Conservation (phyloP, 257 asterid genomes). For the Fraxinus pennsylvanica region DNA sequence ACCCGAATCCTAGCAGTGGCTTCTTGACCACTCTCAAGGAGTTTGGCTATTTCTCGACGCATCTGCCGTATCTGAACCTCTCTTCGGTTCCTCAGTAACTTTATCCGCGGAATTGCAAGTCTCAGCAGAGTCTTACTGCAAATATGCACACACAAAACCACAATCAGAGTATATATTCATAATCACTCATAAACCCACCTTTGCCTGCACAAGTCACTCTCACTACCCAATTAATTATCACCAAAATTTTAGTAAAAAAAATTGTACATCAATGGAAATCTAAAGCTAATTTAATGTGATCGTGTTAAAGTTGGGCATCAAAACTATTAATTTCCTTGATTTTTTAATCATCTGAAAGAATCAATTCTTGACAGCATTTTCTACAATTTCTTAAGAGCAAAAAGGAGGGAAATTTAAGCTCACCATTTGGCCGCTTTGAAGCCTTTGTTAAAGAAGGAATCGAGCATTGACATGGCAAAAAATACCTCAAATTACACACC, state of each 20-base stretch:
- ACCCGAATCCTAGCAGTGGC: constrained; percentile 98
- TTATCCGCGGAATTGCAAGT: constrained; percentile 83
- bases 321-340: not conserved
- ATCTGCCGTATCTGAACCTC: constrained; percentile 90
- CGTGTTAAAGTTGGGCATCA: not conserved
- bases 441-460: constrained; percentile 78
- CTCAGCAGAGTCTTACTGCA: constrained; percentile 84
- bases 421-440: constrained; percentile 92
- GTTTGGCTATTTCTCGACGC: constrained; percentile 90
- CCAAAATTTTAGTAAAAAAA: not conserved
- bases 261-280: not conserved
- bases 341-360: constrained; percentile 2
- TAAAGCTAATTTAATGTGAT: not conserved
- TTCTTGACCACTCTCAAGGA: constrained; percentile 98
- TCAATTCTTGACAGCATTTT: constrained; percentile 3
- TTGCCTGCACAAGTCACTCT: constrained; percentile 1
- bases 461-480: constrained; percentile 44
- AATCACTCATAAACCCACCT: constrained; percentile 7
- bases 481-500: constrained; percentile 21
- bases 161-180: constrained; percentile 25
- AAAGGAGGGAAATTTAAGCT: constrained; percentile 10
- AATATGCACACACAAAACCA: constrained; percentile 7
- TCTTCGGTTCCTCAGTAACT: constrained; percentile 88
- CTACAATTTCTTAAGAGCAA: not conserved
- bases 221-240: not conserved